These are phyloP conservation scores for Chamaecyparis obtusa DNA, from an alignment of 75 land plant species.

Conservation along the genomic window DNA sequence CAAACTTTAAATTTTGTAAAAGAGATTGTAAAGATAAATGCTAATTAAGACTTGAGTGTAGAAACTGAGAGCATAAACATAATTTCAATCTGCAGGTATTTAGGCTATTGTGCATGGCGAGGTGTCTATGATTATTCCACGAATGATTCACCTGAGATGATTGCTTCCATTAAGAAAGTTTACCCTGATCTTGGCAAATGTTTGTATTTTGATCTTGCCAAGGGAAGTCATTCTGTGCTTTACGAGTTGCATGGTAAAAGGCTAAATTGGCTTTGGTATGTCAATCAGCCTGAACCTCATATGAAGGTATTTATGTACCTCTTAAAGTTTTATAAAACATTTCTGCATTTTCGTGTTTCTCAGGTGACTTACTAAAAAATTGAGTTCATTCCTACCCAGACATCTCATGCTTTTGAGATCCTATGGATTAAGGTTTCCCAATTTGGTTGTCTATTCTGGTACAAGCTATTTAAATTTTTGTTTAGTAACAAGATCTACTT, in stretches of 20 bases:
- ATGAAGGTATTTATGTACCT: conserved; percentile 39
- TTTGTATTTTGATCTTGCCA: conserved; percentile 69
- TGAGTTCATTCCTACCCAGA: neutral
- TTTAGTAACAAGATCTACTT: neutral
- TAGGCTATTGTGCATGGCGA: conserved; percentile 88
- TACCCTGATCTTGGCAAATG: conserved; percentile 79
- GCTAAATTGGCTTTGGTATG: conserved; percentile 84
- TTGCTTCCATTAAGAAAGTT: conserved; percentile 23
- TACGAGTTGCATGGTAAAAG: conserved; percentile 61
- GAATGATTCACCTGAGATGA: conserved; percentile 40
- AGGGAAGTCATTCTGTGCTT: conserved; percentile 53
- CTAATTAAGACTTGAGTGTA: neutral
- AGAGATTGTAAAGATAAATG: neutral
- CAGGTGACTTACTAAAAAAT: neutral
- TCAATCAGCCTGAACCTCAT: conserved; percentile 69
- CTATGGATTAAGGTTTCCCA: neutral
- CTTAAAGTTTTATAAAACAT: neutral
- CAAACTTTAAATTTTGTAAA: neutral
- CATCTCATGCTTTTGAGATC: neutral
- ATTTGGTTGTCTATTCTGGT: neutral
- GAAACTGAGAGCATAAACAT: neutral
- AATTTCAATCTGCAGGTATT: conserved; percentile 46
- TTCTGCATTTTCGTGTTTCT: neutral
- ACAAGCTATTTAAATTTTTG: neutral
- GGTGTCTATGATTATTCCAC: conserved; percentile 65